Base-by-base conservation (phyloP, 192 early-diverging fungal species). In the Coemansia reversa region DNA sequence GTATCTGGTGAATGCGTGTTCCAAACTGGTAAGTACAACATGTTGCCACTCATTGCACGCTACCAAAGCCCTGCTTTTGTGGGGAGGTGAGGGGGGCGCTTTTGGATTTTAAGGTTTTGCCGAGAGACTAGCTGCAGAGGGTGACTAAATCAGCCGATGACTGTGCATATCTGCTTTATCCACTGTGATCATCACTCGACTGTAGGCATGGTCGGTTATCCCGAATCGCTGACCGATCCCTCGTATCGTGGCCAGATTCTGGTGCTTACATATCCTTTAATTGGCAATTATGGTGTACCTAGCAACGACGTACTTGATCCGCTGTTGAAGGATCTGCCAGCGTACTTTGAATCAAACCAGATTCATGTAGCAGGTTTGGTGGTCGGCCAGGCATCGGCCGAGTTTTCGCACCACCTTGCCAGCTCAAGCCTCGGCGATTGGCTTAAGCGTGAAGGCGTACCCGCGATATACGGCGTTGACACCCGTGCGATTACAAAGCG, bases 231-330 rank as follows among this genome's bases (percentile, higher is more conserved):
- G 70, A 97, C 94, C 3, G 95, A 99, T 83, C 97, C 97, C 14
- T 97, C 95, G 50, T 99, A 99, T 82, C 87, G 91, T 59, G 97
- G 97, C 8, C 97, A 99, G 86, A 97, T 99, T 59, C 83, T 99
- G 52, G 94, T 99, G 35, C 79, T 99, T 56, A 99, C 97, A 59
- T 99, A 97, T 83, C 97, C 97, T 14, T 83, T 99, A 56, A 82
- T 99, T 58, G 97, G 97, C 55, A 99, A 99, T 84, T 97, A 98
- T 79, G 97, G 97, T 75, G 96, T 98, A 9, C 97, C 97, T 28
- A 91, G 90, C 30, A 89, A 91, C 54, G 87, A 88, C 19, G 91
- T 82, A 59, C 86, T 92, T 74, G 96, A 99, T 70, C 76, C 84
- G 28, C 68, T 86, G 67, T 86, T 97, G 67, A 88, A 94, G 78